Base-by-base conservation (phyloP, 2,329 filamentous ascomycete genomes). In the Monilinia fructigena region DNA sequence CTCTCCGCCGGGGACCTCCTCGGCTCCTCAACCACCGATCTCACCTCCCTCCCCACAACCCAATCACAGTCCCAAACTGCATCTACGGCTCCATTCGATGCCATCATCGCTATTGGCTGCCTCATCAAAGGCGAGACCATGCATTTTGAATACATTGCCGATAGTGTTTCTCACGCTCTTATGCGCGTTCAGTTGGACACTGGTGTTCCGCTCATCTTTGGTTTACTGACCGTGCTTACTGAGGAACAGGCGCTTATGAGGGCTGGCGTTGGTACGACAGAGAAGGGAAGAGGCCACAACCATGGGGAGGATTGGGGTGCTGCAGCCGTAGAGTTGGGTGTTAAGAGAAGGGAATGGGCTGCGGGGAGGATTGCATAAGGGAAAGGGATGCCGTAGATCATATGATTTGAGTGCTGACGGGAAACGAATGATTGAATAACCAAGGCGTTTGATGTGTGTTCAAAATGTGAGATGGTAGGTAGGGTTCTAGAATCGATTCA, bases 131-230 rank as follows among this genome's bases (percentile, higher is more conserved):
- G 95, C 77, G 91, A 96, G 80, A 98, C 95, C 8, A 97, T 97
- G 93, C 95, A 99, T 80, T 99, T 99, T 76, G 95, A 99, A 80
- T 98, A 99, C 81, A 99, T 99, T 74, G 86, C 93, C 53, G 95
- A 98, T 71, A 87, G 92, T 52, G 93, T 96, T 8, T 92, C 88
- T 67, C 92, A 97, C 69, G 95, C 92, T 8, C 83, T 99, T 68
- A 99, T 99, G 95, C 88, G 92, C 70, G 88, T 98, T 67, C 93
- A 96, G 78, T 83, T 98, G 65, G 94, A 99, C 77, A 88, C 87
- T 12, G 91, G 92, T 55, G 86, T 96, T 61, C 95, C 95, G 42
- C 90, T 99, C 68, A 86, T 98, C 67, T 97, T 98, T 78, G 94
- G 95, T 18, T 82, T 98, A 73, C 81, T 99, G 78, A 99, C 95